Base-by-base conservation (phyloP, 441 rosid genomes). In the Adansonia rubrostipa region DNA sequence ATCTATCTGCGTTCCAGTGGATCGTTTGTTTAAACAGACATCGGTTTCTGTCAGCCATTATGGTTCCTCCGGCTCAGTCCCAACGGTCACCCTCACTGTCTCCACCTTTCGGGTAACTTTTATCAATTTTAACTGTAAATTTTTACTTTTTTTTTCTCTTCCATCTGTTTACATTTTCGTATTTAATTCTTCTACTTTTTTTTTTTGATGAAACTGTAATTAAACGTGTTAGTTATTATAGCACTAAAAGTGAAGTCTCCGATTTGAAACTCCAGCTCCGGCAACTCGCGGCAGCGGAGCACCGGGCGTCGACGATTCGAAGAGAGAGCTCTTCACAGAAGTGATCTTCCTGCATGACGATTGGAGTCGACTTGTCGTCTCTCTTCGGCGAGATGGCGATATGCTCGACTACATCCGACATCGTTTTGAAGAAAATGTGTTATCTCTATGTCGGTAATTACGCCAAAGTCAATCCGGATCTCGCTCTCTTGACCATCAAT, bases 301-400 rank as follows among this genome's bases (percentile, higher is more conserved):
- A 57, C 96, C 96, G 11, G 97, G 99, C 51, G 92, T 87, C 40
- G 98, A 96, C 76, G 98, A 96, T 86, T 94, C 98, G 1, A 96
- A 96, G 82, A 92, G 97, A 0, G 99, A 96, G 70, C 91, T 96
- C 71, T 96, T 83, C 90, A 96, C 94, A 90, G 94, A 94, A 80
- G 99, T 91, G 48, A 96, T 96, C 64, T 28, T 93, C 99, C 0
- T 87, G 88, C 84, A 96, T 96, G 99, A 96, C 98, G 4, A 90
- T 96, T 19, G 97, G 99, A 66, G 87, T 96, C 58, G 98, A 96
- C 40, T 98, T 96, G 78, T 90, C 99, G 3, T 85, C 98, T 17
- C 87, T 96, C 13, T 96, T 94, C 57, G 96, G 99, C 14, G 98
- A 96, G 88, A 96, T 96, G 98, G 98, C 92, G 53, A 96, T 96